Evolutionary conservation across 768 basidiomycete genomes (phyloP).

Genomic region (Tricholoma sp.): DNA sequence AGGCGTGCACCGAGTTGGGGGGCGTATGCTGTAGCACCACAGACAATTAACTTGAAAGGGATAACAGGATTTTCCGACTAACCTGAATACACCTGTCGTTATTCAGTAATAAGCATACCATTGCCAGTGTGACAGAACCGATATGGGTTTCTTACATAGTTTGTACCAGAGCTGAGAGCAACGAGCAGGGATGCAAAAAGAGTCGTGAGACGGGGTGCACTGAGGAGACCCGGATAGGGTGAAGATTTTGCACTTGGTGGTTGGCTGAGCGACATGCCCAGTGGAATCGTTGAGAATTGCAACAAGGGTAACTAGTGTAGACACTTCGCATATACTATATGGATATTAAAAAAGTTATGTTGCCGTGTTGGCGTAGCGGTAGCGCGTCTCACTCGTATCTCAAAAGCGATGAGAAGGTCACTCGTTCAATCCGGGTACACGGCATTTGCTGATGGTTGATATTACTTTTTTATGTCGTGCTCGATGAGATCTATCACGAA

Average conservation of each 20-base stretch:
- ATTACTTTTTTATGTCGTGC: no score
- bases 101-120: neutral
- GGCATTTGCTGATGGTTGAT: no score
- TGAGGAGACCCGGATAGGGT: constrained; percentile 26
- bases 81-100: constrained; percentile 38
- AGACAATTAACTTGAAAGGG: no score
- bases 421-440: constrained; percentile 9
- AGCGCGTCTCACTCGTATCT: constrained; percentile 38
- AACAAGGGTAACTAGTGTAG: no score
- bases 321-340: no score
- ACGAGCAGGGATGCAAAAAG: constrained; percentile 56
- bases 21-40: constrained; percentile 56
- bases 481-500: no score
- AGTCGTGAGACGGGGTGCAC: constrained; percentile 40
- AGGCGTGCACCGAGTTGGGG: constrained; percentile 82
- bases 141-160: constrained; percentile 66
- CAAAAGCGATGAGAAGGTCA: constrained; percentile 24
- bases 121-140: no score
- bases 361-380: constrained; percentile 38
- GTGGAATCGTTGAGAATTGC: no score
- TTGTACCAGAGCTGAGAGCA: constrained; percentile 62
- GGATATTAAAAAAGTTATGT: neutral
- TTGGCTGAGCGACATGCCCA: no score
- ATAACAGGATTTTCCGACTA: constrained; percentile 7
- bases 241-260: no score